These are phyloP conservation scores for Ogataea dorogensis DNA, from an alignment of 805 yeast species.

Conservation along the genomic window DNA sequence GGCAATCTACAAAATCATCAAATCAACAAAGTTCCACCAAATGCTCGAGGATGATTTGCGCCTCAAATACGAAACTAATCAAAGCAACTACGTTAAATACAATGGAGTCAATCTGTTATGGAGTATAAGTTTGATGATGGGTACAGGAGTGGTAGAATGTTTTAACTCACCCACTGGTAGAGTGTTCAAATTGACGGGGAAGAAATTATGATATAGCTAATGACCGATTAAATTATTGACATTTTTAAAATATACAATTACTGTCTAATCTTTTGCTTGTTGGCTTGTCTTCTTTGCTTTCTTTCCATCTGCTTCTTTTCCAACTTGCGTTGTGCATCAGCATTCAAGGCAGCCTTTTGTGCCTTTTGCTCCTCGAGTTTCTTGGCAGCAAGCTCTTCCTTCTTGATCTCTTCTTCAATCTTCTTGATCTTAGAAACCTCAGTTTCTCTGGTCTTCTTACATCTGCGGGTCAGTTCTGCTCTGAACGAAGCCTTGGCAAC, in stretches of 20 bases:
- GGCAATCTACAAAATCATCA: slow-evolving; percentile 42
- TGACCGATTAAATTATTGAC: neutral
- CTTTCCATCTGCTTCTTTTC: slow-evolving; percentile 79
- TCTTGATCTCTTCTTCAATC: slow-evolving; percentile 59
- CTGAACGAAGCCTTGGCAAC: slow-evolving; percentile 52
- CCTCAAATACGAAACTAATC: slow-evolving; percentile 46
- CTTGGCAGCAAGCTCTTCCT: slow-evolving; percentile 68
- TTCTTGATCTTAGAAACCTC: slow-evolving; percentile 72
- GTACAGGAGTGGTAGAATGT: slow-evolving; percentile 51
- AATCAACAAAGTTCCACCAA: slow-evolving; percentile 41
- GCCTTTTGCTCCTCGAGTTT: slow-evolving; percentile 68
- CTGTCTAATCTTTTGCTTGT: slow-evolving; percentile 52
- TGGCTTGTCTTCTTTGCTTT: slow-evolving; percentile 71
- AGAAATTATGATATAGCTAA: slow-evolving; percentile 13
- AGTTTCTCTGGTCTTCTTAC: slow-evolving; percentile 70
- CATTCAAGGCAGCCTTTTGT: slow-evolving; percentile 62
- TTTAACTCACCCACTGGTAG: slow-evolving; percentile 53
- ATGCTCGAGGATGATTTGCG: slow-evolving; percentile 40
- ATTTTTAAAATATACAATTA: slow-evolving; percentile 3
- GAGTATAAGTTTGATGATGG: slow-evolving; percentile 50
- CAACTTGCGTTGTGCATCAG: slow-evolving; percentile 75
- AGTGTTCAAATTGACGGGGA: slow-evolving; percentile 51
- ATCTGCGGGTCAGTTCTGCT: slow-evolving; percentile 73
- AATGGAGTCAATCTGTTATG: slow-evolving; percentile 51
- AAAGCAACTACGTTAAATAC: slow-evolving; percentile 44